A percentile compares a stretch with the other conserved stretches of the same genome.
Evolutionary conservation across 2,329 filamentous ascomycete species (phyloP).

Genomic region (Apiospora phragmitis): DNA sequence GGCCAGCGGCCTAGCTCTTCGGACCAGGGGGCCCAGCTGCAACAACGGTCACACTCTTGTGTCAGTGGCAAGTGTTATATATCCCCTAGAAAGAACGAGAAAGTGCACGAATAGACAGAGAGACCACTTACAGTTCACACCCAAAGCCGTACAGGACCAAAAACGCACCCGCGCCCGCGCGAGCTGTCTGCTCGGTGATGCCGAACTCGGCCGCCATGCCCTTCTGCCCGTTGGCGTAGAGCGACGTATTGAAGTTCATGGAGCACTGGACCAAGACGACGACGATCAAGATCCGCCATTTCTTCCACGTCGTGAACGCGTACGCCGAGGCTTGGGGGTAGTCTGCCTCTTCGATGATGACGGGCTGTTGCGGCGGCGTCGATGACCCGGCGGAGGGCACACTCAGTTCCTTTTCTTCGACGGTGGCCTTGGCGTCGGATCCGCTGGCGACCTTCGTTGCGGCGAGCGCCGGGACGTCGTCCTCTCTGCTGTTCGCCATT

Average conservation of each 20-base stretch:
- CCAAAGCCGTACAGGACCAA: slow-evolving; percentile 52
- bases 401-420: background rate
- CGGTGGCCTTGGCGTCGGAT: background rate
- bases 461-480: background rate
- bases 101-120: no score
- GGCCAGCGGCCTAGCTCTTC: slow-evolving; percentile 55
- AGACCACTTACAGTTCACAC: slow-evolving; percentile 54
- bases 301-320: slow-evolving; percentile 45
- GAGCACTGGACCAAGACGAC: slow-evolving; percentile 55
- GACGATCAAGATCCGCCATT: slow-evolving; percentile 52
- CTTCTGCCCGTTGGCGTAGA: slow-evolving; percentile 50
- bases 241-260: slow-evolving; percentile 57
- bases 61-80: background rate
- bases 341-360: slow-evolving; percentile 45
- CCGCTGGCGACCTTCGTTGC: background rate
- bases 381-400: background rate
- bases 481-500: background rate
- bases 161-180: slow-evolving; percentile 49
- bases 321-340: slow-evolving; percentile 48
- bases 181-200: slow-evolving; percentile 46
- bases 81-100: background rate
- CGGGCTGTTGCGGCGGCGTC: background rate
- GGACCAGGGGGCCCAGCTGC: slow-evolving; percentile 56
- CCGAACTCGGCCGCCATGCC: slow-evolving; percentile 45
- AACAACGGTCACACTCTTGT: slow-evolving; percentile 34